Base-by-base conservation (phyloP, 768 basidiomycete species). In the Pseudohyphozyma bogoriensis region DNA sequence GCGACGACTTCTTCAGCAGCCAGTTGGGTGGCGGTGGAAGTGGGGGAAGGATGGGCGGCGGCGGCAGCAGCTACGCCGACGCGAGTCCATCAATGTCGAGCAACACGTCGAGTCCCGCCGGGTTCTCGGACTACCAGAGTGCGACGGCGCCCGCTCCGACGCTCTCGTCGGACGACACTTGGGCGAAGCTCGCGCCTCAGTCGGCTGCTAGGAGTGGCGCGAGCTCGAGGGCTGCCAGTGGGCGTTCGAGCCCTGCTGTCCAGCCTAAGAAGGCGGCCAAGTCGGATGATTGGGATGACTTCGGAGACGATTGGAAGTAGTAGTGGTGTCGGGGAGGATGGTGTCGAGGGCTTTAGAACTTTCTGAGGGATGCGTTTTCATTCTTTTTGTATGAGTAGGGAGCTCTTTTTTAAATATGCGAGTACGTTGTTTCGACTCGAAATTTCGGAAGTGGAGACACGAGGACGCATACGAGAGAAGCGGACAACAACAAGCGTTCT, bases 131-230 rank as follows among this genome's bases (percentile, higher is more conserved):
- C 13, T 11, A n/a, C n/a, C n/a, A n/a, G n/a, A n/a, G n/a, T n/a
- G n/a, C 58, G 8, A 2, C 55, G 9, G 18, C 51, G 15, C 22
- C 51, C n/a, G 24, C 52, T 1, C 20, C 56, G 20, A 33, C 51
- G 35, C 32, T 28, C 24, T 35, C 29, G 0, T 29, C 56, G 32
- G 53, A 58, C 26, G 57, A 50, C 26, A 42, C 42, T n/a, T 66
- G 65, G 65, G 55, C 49, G 9, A 52, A 52, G 12, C 31, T 66
- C 10, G 60, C 65, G n/a, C 65, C 65, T 22, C 58, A 66, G 42
- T 56, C 60, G 28, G 56, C 57, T 3, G 58, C 64, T 11, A 49
- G 55, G 28, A 45, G 58, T 18, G 58, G 53, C 0, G 49, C 36
- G 4, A 8, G 5, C 3, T 42, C 50, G n/a, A 15, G 24, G 4